phyloP scores from a whole-genome alignment of 2,329 filamentous ascomycete species.

The Ophiostoma piceae region DNA sequence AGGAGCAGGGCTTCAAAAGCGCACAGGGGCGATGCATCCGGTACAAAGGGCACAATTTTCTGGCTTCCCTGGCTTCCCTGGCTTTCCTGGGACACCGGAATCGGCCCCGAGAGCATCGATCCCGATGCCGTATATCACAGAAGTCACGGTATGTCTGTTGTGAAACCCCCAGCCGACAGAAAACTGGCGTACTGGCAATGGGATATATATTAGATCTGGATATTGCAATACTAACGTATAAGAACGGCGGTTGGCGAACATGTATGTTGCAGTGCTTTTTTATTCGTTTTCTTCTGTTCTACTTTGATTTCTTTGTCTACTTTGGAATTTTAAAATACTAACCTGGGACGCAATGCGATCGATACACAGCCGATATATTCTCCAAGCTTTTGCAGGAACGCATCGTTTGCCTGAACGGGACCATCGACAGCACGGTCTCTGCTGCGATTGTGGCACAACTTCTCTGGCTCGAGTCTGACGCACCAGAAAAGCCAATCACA shows the following conservation, averaged over 20 bases:
- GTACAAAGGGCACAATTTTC: constrained; percentile 30
- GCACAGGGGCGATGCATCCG: not conserved
- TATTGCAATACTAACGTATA: constrained; percentile 32
- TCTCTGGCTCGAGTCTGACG: constrained; percentile 95
- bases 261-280: constrained; percentile 48
- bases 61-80: constrained; percentile 26
- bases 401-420: constrained; percentile 87
- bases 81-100: constrained; percentile 10
- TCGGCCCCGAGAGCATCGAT: constrained; percentile 37
- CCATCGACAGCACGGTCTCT: constrained; percentile 83
- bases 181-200: not conserved
- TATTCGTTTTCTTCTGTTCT: too few species aligned
- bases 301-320: too few species aligned
- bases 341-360: constrained; percentile 2
- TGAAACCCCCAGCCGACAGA: not conserved
- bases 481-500: constrained; percentile 87
- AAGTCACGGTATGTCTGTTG: constrained; percentile 44
- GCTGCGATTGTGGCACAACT: constrained; percentile 95
- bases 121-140: constrained; percentile 56
- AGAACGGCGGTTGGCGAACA: constrained; percentile 73
- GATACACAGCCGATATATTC: constrained; percentile 66
- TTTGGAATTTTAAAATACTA: not conserved
- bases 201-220: not conserved
- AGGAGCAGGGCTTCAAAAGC: not conserved
- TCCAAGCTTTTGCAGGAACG: constrained; percentile 82